Evolutionary conservation across 2,329 filamentous ascomycete species (phyloP).

Genomic region (Lithohypha guttulata): DNA sequence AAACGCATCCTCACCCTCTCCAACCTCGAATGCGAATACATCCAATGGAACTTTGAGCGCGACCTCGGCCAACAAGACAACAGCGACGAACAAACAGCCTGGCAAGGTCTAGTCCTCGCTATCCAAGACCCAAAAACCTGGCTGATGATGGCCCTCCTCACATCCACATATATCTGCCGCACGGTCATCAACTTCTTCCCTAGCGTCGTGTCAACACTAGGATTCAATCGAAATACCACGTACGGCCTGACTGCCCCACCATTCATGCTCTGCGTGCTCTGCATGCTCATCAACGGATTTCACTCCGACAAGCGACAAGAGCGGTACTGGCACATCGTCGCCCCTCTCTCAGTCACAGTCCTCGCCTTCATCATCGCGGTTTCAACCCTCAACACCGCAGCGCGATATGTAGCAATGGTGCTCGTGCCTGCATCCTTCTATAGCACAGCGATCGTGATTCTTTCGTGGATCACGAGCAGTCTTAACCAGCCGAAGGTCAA

Average conservation of each 20-base stretch:
- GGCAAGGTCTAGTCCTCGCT: conserved; percentile 25
- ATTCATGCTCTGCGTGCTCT: conserved; percentile 30
- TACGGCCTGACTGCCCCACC: conserved; percentile 18
- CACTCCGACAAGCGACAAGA: conserved; percentile 54
- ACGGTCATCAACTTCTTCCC: conserved; percentile 60
- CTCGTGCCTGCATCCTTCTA: conserved; percentile 42
- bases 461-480: conserved; percentile 63
- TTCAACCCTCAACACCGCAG: conserved; percentile 47
- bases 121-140: conserved; percentile 29
- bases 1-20: conserved; percentile 49
- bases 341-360: conserved; percentile 52
- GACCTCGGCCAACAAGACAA: conserved; percentile 18
- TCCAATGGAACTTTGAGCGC: conserved; percentile 28
- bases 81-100: conserved; percentile 22
- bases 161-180: conserved; percentile 33
- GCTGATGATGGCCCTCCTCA: conserved; percentile 27
- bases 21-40: conserved; percentile 44
- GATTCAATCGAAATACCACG: conserved; percentile 44
- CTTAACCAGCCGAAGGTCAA: conserved; percentile 66
- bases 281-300: conserved; percentile 54
- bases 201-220: conserved; percentile 57
- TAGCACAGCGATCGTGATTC: conserved; percentile 53
- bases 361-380: conserved; percentile 58
- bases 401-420: conserved; percentile 62
- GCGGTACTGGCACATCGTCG: conserved; percentile 55